These are phyloP conservation scores for Lactarius quietus DNA, from an alignment of 768 basidiomycete genomes.

Conservation along the genomic window DNA sequence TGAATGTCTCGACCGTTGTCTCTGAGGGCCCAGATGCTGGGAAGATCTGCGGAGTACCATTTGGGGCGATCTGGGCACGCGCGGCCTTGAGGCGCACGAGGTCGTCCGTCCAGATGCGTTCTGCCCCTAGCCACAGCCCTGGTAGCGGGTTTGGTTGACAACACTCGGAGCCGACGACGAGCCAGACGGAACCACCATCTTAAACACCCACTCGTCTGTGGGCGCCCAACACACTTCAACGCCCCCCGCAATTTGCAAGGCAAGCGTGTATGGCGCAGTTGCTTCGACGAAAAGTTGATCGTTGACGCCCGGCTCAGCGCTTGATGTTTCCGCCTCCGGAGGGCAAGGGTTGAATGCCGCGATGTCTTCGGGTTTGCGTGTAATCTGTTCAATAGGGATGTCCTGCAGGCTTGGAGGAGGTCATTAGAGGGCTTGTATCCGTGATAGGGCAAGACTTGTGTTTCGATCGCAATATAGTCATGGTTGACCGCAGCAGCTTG, in stretches of 20 bases:
- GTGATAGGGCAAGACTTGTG: constrained; percentile 70
- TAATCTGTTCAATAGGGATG: constrained; percentile 25
- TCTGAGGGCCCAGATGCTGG: constrained; percentile 55
- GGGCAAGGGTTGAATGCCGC: constrained; percentile 53
- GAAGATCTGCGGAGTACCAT: constrained; percentile 55
- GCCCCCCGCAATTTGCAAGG: constrained; percentile 64
- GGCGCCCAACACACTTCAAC: constrained; percentile 65
- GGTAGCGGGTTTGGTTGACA: constrained; percentile 57
- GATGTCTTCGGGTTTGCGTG: constrained; percentile 33
- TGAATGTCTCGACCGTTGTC: constrained; percentile 24
- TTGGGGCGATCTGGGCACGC: constrained; percentile 61
- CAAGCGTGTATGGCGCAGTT: constrained; percentile 61
- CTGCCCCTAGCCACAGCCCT: constrained; percentile 90
- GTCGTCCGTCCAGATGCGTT: constrained; percentile 85
- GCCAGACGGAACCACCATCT: constrained; percentile 40
- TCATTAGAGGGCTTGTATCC: constrained; percentile 54
- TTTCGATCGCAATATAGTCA: constrained; percentile 48
- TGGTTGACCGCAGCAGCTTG: constrained; percentile 59
- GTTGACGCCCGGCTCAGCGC: constrained; percentile 19
- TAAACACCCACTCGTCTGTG: constrained; percentile 69
- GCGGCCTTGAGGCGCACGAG: constrained; percentile 74
- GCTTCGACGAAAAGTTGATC: constrained; percentile 45
- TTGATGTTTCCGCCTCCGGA: constrained; percentile 11
- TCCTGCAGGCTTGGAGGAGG: constrained; percentile 46
- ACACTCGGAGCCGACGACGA: background rate